These are phyloP conservation scores for Vanrija sp. DNA, from an alignment of 1,284 basidiomycete genomes.

Conservation along the genomic window DNA sequence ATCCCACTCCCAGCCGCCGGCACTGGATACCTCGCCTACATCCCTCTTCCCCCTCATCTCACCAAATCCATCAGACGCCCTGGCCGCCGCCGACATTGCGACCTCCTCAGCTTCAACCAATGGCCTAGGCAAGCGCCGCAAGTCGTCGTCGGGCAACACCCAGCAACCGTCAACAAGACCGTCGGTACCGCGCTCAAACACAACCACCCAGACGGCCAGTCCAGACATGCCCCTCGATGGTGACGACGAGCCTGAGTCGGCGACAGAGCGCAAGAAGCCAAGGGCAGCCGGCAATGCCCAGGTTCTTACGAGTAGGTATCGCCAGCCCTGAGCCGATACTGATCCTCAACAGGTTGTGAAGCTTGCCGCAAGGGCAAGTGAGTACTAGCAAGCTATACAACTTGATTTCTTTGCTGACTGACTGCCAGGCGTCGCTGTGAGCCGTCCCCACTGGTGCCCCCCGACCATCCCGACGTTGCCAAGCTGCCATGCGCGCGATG, in stretches of 20 bases:
- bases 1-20: too few relatives aligned
- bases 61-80: too few relatives aligned
- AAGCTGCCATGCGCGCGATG: slow-evolving; percentile 43
- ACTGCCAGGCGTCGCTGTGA: slow-evolving; percentile 37
- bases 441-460: slow-evolving; percentile 39
- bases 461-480: slow-evolving; percentile 39
- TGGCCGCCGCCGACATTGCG: too few relatives aligned
- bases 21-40: too few relatives aligned
- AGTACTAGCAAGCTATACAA: not conserved
- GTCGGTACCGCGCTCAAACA: not conserved
- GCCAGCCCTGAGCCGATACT: not conserved
- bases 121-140: too few relatives aligned
- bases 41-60: too few relatives aligned
- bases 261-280: not conserved
- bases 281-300: not conserved
- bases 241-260: not conserved
- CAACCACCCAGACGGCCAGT: not conserved
- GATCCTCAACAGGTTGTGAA: slow-evolving; percentile 24
- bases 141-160: too few relatives aligned
- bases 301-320: slow-evolving; percentile 8
- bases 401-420: slow-evolving; percentile 15
- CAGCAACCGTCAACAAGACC: too few relatives aligned
- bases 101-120: too few relatives aligned
- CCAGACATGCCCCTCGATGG: not conserved
- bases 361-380: slow-evolving; percentile 37